These are phyloP conservation scores for Phaffia tasmanica DNA, from an alignment of 768 basidiomycete genomes.

Conservation along the genomic window DNA sequence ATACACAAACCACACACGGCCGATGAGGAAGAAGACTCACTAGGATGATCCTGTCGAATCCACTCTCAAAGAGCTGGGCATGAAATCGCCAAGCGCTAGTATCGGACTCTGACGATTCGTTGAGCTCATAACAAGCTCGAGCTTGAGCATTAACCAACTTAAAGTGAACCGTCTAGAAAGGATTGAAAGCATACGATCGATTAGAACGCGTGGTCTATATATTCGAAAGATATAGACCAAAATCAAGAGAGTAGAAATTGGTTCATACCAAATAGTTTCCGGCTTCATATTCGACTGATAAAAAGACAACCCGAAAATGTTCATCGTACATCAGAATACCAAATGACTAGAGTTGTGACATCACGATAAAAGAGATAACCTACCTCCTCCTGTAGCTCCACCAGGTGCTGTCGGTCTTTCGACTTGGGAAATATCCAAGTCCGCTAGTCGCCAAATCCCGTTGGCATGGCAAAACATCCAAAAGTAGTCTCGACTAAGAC, in stretches of 20 bases:
- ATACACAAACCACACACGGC: neutral
- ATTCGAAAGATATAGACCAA: neutral
- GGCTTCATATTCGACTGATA: constrained; percentile 73
- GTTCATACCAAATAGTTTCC: constrained; percentile 79
- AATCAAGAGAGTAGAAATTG: neutral
- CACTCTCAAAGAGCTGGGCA: constrained; percentile 74
- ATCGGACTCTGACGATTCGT: constrained; percentile 49
- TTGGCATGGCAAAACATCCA: constrained; percentile 98
- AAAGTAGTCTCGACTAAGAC: constrained; percentile 78
- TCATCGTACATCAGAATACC: neutral
- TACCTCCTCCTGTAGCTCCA: constrained; percentile 88
- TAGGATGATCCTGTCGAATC: constrained; percentile 77
- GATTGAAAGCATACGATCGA: neutral
- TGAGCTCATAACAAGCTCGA: constrained; percentile 51
- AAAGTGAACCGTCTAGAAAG: constrained; percentile 67
- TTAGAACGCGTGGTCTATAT: constrained; percentile 4
- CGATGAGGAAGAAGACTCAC: constrained; percentile 43
- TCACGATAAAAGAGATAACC: neutral
- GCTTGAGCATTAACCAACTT: constrained; percentile 73
- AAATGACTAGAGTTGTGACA: neutral
- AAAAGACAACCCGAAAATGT: neutral
- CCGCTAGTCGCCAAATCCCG: constrained; percentile 70
- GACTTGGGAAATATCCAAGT: constrained; percentile 71
- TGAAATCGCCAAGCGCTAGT: constrained; percentile 62
- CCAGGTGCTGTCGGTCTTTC: constrained; percentile 75